Evolutionary conservation across 2,329 filamentous ascomycete species (phyloP).

Genomic region (Aspergillus glaucus): DNA sequence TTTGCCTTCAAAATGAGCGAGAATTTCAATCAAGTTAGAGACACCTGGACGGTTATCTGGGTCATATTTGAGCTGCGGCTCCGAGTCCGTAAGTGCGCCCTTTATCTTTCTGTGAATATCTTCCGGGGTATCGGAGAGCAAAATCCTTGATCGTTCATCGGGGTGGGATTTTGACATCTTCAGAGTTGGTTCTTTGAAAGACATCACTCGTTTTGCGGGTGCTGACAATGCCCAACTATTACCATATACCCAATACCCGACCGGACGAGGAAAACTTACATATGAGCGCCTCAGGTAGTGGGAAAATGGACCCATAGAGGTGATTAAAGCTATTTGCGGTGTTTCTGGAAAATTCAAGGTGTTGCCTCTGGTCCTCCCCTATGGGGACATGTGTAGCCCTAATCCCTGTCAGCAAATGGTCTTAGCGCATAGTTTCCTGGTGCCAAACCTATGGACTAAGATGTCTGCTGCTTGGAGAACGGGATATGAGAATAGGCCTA

Average conservation of each 20-base stretch:
- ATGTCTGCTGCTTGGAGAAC: conserved; percentile 94
- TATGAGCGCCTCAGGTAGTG: conserved; percentile 63
- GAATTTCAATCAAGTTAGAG: conserved; percentile 75
- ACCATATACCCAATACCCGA: background rate
- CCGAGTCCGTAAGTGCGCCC: conserved; percentile 69
- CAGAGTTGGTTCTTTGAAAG: conserved; percentile 64
- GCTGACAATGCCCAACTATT: conserved; percentile 39
- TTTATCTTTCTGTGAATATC: conserved; percentile 65
- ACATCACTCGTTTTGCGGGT: conserved; percentile 84
- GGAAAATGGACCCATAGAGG: conserved; percentile 57
- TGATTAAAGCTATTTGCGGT: conserved; percentile 84
- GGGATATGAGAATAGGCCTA: conserved; percentile 92
- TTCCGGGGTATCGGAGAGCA: conserved; percentile 65
- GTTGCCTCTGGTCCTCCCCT: conserved; percentile 89
- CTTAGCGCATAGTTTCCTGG: background rate
- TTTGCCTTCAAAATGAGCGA: conserved; percentile 59
- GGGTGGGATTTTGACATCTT: conserved; percentile 95
- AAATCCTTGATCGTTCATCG: conserved; percentile 67
- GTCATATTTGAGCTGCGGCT: conserved; percentile 65
- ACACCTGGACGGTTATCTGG: conserved; percentile 66
- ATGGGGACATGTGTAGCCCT: conserved; percentile 92
- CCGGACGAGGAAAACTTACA: conserved; percentile 45
- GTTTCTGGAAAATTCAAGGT: conserved; percentile 86
- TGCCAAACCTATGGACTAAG: conserved; percentile 64
- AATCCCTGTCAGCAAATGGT: conserved; percentile 12